Evolutionary conservation across 345 rosid genomes (phyloP), one percentile per base, ranked within the genome.

Genomic region (Cardamine chenopodiifolia): DNA sequence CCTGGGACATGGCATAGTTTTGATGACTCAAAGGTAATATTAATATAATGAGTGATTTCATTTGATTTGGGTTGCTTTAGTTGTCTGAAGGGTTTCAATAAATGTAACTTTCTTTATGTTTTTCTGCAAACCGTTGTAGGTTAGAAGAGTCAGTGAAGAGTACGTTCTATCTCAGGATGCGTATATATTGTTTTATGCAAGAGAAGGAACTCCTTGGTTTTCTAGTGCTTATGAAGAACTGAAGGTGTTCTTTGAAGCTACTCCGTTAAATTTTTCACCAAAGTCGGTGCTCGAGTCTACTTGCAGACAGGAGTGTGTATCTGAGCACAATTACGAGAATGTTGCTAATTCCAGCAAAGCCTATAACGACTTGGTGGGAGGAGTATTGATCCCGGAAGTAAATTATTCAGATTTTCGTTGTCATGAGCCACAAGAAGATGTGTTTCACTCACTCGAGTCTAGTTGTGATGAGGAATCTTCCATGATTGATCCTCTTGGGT

Each of bases 181-280:
- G 3, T 96, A 96, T 77, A 80, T 92, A 57, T 75, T 96, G 47
- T 89, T 92, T 56, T 96, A 96, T 77, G 90, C 86, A 17, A 88
- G 86, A 85, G 87, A 86, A 77, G 91, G 76, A 49, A 81, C 83
- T 14, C 90, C 87, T n/a, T 96, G 97, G 97, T 85, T 89, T 66
- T 88, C 97, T 45, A 84, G 68, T 82, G 73, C 82, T 57, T 81
- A 78, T 56, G 91, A 85, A 80, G 68, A 72, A 58, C 79, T 79
- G 67, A 82, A 80, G 71, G 52, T 55, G 29, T 22, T 48, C 19
- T 26, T 29, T 28, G 78, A 76, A 39, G 65, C 74, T 18, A 69
- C 34, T 70, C 63, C 60, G n/a, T 58, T 75, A 31, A 81, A 66
- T 53, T 68, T 79, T 35, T 96, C 98, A 1, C 97, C 96, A 55